Conservation (phyloP, 2,329 filamentous ascomycete species). For the Grosmannia clavigera region DNA sequence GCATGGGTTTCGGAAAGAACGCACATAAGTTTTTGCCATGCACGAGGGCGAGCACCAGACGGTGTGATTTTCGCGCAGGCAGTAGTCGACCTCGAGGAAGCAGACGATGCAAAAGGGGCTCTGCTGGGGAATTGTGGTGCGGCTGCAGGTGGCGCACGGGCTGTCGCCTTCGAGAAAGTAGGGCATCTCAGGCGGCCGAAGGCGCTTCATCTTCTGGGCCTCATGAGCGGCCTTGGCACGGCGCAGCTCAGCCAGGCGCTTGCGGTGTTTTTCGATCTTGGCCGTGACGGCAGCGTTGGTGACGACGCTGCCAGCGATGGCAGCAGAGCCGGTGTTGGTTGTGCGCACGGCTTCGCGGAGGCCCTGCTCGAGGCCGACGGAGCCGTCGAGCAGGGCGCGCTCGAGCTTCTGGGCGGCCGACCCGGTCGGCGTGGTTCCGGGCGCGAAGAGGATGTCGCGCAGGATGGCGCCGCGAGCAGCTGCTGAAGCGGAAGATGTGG, state of each 20-base stretch:
- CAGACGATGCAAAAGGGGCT: slow-evolving; percentile 11
- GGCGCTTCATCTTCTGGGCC: slow-evolving; percentile 29
- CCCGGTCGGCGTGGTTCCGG: neutral
- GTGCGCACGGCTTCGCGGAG: slow-evolving; percentile 7
- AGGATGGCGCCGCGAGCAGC: slow-evolving; percentile 9
- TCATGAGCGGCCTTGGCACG: slow-evolving; percentile 44
- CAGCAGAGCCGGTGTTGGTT: no score
- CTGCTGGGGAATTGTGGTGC: slow-evolving; percentile 5
- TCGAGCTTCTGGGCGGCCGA: slow-evolving; percentile 4
- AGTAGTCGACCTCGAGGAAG: slow-evolving; percentile 13
- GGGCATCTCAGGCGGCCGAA: slow-evolving; percentile 9
- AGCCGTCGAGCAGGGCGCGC: slow-evolving; percentile 3
- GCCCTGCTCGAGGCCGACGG: slow-evolving; percentile 7
- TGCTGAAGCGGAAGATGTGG: neutral
- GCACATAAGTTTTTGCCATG: slow-evolving; percentile 7
- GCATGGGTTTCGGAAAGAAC: neutral
- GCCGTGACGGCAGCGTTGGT: slow-evolving; percentile 11
- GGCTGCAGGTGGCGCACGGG: slow-evolving; percentile 9
- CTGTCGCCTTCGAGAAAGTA: slow-evolving; percentile 9
- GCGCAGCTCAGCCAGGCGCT: slow-evolving; percentile 39
- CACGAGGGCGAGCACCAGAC: slow-evolving; percentile 11
- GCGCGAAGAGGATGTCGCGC: slow-evolving; percentile 10
- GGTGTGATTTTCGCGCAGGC: slow-evolving; percentile 10
- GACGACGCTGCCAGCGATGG: neutral
- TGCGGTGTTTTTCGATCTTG: slow-evolving; percentile 16